Evolutionary conservation across 306 rosid species (phyloP), one percentile per base, ranked within the genome.

Genomic region (Betula pendula): DNA sequence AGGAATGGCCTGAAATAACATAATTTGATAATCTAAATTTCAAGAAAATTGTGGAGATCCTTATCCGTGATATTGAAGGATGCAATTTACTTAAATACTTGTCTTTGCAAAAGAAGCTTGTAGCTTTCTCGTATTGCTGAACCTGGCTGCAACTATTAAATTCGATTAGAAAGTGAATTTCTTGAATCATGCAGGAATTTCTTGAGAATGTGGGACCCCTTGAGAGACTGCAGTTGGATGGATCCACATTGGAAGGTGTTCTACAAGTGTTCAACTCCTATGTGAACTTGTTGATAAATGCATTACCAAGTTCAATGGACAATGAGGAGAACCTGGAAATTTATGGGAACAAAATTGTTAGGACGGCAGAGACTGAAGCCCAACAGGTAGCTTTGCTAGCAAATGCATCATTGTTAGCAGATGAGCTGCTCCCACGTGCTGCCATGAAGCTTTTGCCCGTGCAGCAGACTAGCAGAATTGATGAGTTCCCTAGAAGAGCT

Each of bases 371-470:
- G 81, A 90, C 89, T n/a, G 97, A 95, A 85, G 83, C 84, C 10
- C 92, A 95, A 38, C 97, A 95, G 76, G 77, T 88, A 80, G 93
- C 97, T 45, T 71, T 95, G 77, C 79, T 95, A 51, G 90, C 91
- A 0, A 92, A 95, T 75, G 97, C 97, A 65, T 89, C 91, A 10
- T 53, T 90, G 78, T 70, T 95, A 62, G 88, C 97, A 8, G 98
- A 92, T 49, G 98, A 95, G 86, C 71, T 90, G 35, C 86, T 92
- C 16, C 98, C 97, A 0, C 95, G 97, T 0, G 92, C 97, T 20
- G 92, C 92, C 0, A 22, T 73, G 76, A 95, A 89, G 86, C 87
- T 94, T 27, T 81, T 89, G 13, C 85, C 81, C 12, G 15, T 52
- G 60, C 87, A 74, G 50, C 80, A 70, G 53, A 77, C 80, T 43